Conservation (phyloP, 2,329 filamentous ascomycete species). For the Zymoseptoria ardabiliae region DNA sequence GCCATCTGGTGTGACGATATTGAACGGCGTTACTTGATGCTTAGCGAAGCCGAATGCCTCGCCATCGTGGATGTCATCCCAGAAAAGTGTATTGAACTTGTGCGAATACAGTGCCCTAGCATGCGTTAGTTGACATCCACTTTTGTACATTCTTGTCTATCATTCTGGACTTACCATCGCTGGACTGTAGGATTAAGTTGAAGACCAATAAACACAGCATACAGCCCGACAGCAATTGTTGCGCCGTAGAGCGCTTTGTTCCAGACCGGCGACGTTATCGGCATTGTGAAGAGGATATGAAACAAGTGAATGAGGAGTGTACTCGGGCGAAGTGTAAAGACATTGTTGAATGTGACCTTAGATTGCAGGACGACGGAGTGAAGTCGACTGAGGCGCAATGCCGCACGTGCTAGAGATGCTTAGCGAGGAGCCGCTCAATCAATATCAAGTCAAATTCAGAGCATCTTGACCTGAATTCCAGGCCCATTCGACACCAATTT, state of each 20-base stretch:
- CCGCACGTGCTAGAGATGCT: too few relatives aligned
- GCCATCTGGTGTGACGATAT: constrained; percentile 64
- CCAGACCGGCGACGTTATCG: neutral
- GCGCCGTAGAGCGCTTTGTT: neutral
- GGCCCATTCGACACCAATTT: neutral
- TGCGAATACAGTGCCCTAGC: constrained; percentile 75
- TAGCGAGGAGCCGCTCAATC: too few relatives aligned
- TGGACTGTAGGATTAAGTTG: constrained; percentile 63
- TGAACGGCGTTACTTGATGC: constrained; percentile 84
- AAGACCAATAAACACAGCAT: constrained; percentile 23
- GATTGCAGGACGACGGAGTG: neutral
- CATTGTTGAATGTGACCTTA: neutral
- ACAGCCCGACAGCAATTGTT: constrained; percentile 16
- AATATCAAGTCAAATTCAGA: too few relatives aligned
- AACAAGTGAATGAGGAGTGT: neutral
- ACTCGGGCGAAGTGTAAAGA: neutral
- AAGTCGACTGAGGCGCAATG: neutral
- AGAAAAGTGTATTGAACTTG: constrained; percentile 64
- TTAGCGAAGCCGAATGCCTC: constrained; percentile 81
- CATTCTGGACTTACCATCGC: constrained; percentile 57
- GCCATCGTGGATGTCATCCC: constrained; percentile 66
- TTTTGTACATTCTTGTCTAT: neutral
- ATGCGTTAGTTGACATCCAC: neutral
- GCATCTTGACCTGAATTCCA: neutral
- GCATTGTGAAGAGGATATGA: neutral